Conservation (phyloP, 768 basidiomycete species). For the Leucocoprinus sp. region DNA sequence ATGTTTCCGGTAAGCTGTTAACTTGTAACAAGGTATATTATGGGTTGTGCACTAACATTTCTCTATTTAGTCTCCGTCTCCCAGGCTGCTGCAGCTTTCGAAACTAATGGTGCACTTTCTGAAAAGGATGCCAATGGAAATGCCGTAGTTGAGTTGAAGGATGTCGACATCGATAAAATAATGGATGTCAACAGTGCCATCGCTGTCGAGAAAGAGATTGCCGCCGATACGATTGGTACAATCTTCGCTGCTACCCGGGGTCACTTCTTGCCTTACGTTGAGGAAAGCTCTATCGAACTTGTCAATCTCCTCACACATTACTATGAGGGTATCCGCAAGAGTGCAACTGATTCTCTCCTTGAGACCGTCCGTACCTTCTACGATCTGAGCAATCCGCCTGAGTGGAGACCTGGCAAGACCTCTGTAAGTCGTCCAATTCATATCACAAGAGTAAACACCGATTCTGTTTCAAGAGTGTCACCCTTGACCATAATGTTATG, state of each 20-base stretch:
- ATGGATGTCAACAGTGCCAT: slow-evolving; percentile 92
- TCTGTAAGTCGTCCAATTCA: neutral
- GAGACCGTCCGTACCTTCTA: slow-evolving; percentile 89
- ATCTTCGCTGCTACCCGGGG: slow-evolving; percentile 74
- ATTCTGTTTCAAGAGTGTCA: slow-evolving; percentile 18
- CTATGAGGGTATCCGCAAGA: slow-evolving; percentile 97
- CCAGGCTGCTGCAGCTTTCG: slow-evolving; percentile 54
- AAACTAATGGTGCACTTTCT: slow-evolving; percentile 65
- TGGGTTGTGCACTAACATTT: neutral
- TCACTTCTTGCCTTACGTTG: slow-evolving; percentile 89
- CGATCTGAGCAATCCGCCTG: slow-evolving; percentile 70
- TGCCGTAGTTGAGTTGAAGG: slow-evolving; percentile 60
- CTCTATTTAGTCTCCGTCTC: slow-evolving; percentile 36
- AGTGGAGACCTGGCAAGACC: slow-evolving; percentile 73
- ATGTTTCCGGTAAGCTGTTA: slow-evolving; percentile 31
- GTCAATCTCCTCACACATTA: slow-evolving; percentile 79
- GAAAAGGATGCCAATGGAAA: slow-evolving; percentile 47
- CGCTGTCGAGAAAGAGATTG: slow-evolving; percentile 98
- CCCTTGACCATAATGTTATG: slow-evolving; percentile 61
- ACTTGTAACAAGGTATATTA: neutral
- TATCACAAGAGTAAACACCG: slow-evolving; percentile 7
- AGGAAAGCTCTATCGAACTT: slow-evolving; percentile 72
- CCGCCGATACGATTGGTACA: slow-evolving; percentile 90
- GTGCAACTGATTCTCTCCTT: slow-evolving; percentile 80
- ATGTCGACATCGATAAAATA: slow-evolving; percentile 78